phyloP scores from a whole-genome alignment of 2,329 filamentous ascomycete species.

The Harringtonia lauricola region DNA sequence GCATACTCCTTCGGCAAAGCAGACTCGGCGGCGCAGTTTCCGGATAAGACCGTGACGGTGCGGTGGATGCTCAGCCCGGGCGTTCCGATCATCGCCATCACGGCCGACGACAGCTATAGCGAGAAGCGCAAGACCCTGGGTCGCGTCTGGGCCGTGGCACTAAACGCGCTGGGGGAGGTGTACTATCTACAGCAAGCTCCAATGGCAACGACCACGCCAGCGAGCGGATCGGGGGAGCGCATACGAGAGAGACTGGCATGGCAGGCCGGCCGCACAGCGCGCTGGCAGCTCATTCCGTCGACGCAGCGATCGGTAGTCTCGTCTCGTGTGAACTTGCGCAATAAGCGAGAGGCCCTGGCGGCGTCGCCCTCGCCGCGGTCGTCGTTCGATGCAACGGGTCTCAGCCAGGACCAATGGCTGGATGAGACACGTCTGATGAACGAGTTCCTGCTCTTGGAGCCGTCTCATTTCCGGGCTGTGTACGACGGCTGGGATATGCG shows the following conservation, averaged over 20 bases:
- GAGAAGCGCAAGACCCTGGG: conserved; percentile 55
- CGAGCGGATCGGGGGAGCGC: background rate
- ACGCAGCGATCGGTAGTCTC: conserved; percentile 62
- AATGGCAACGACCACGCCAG: conserved; percentile 14
- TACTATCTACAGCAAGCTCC: conserved; percentile 73
- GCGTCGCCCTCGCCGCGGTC: conserved; percentile 62
- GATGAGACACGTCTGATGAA: conserved; percentile 79
- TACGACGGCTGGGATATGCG: conserved; percentile 92
- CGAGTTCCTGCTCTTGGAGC: conserved; percentile 58
- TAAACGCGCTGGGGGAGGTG: conserved; percentile 88
- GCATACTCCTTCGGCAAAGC: conserved; percentile 64
- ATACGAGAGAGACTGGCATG: conserved; percentile 47
- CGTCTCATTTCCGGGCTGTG: conserved; percentile 64
- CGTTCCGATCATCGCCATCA: conserved; percentile 71
- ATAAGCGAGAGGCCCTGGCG: conserved; percentile 49
- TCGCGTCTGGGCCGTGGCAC: conserved; percentile 79
- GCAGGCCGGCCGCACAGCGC: conserved; percentile 65
- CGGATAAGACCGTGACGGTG: conserved; percentile 69
- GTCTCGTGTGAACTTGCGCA: conserved; percentile 62
- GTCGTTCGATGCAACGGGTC: conserved; percentile 60
- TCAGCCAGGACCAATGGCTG: conserved; percentile 57
- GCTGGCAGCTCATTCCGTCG: conserved; percentile 71
- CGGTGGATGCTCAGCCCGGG: conserved; percentile 88
- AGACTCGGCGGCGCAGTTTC: conserved; percentile 47
- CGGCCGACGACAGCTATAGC: conserved; percentile 74